Evolutionary conservation across 148 eudicot species (phyloP), one percentile per base, ranked within the genome.

Genomic region (Silene latifolia): DNA sequence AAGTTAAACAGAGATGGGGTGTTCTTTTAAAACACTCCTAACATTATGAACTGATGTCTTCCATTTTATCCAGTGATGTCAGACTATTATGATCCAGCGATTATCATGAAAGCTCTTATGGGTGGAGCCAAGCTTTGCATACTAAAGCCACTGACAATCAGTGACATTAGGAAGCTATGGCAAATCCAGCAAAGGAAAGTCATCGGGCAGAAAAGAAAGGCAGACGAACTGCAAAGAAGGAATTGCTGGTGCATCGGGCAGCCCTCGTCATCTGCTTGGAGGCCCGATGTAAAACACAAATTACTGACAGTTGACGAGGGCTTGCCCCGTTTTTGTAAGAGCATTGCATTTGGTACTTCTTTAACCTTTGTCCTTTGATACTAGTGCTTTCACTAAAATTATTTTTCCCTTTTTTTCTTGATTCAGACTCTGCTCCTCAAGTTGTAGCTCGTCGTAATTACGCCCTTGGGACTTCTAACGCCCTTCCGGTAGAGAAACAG

Each of bases 111-210:
- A 44, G 66, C 48, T 42, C 27, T 57, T 13, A 0, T 7, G 17
- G 25, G 53, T 46, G 81, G 81, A 72, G 76, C 77, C 17, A 44
- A 46, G 53, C 53, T 4, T 7, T 73, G 77, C 46, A 53, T 66
- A 8, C 4, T n/a, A 7, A 72, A 64, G 48, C 77, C 81, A 7
- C 18, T 78, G 20, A 24, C 20, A 7, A 0, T 0, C 6, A 5
- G 0, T 5, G 46, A 19, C 18, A 19, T 73, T 57, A 25, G 46
- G n/a, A 24, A 19, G 25, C 61, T 78, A 0, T 67, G 72, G 81
- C 81, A 42, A 27, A 44, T 56, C 8, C 14, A 17, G 61, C 35
- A 47, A 7, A 73, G 19, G 47, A 7, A 24, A 29, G 32, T 61
- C 76, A 46, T 35, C 35, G 35, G 35, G 35, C 35, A 51, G 56